Conservation (phyloP, 2,329 filamentous ascomycete genomes). For the Hypoxylon sp. region DNA sequence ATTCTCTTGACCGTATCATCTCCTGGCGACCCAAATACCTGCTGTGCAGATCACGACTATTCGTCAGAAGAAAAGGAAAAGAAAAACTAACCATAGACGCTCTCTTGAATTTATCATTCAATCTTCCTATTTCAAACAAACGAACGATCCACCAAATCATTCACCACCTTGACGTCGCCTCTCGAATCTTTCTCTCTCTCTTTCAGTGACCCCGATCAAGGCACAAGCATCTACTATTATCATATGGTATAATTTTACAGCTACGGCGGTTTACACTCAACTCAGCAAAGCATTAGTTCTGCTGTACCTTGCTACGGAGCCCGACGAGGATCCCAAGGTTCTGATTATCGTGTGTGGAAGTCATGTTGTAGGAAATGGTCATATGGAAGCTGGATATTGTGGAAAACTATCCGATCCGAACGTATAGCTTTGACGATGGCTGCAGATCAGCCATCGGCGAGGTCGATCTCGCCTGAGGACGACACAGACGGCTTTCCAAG, state of each 20-base stretch:
- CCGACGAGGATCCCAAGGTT: neutral
- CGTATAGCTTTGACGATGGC: slow-evolving; percentile 53
- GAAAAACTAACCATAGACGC: slow-evolving; percentile 10
- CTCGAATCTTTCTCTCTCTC: slow-evolving; percentile 3
- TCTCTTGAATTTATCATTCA: slow-evolving; percentile 25
- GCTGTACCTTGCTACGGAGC: slow-evolving; percentile 1
- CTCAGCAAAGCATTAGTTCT: neutral
- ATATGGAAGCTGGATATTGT: slow-evolving; percentile 21
- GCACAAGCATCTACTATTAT: slow-evolving; percentile 12
- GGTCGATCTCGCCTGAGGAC: slow-evolving; percentile 53
- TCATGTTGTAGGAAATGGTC: slow-evolving; percentile 15
- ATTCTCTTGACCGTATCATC: slow-evolving; percentile 15
- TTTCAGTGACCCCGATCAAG: slow-evolving; percentile 12
- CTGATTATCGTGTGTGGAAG: neutral
- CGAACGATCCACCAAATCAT: slow-evolving; percentile 10
- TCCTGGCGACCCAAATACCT: slow-evolving; percentile 23
- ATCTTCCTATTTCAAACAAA: slow-evolving; percentile 9
- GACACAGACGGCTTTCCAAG: slow-evolving; percentile 57
- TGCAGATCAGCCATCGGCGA: slow-evolving; percentile 53
- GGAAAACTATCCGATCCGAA: neutral
- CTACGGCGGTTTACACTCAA: slow-evolving; percentile 1
- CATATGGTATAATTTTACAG: slow-evolving; percentile 8
- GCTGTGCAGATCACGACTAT: slow-evolving; percentile 37
- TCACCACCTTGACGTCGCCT: slow-evolving; percentile 4
- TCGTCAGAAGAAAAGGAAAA: neutral